Evolutionary conservation across 345 rosid species (phyloP).

Genomic region (Heritiera littoralis): DNA sequence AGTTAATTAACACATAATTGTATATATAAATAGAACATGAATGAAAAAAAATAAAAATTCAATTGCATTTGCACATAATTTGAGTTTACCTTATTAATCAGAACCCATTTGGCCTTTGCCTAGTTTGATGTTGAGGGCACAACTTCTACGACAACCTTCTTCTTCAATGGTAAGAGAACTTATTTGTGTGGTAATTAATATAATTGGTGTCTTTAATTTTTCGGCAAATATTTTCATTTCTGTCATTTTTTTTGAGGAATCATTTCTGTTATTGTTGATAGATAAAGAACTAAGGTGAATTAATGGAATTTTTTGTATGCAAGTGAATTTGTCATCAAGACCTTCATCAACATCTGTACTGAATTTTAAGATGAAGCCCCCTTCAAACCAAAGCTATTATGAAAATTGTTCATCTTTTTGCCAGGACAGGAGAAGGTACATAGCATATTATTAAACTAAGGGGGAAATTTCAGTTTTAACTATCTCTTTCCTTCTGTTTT

Average conservation of each 20-base stretch:
- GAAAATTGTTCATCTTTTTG: conserved; percentile 34
- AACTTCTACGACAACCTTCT: conserved; percentile 28
- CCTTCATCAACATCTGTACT: conserved; percentile 39
- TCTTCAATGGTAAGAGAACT: conserved; percentile 36
- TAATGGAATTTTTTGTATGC: conserved; percentile 14
- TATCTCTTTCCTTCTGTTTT: too few relatives aligned
- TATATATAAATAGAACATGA: too few relatives aligned
- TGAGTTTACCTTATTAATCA: conserved; percentile 10
- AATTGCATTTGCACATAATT: too few relatives aligned
- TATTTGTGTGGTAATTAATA: not conserved
- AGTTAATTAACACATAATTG: too few relatives aligned
- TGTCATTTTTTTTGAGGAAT: not conserved
- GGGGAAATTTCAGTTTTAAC: not conserved
- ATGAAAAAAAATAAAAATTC: too few relatives aligned
- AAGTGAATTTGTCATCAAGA: conserved; percentile 49
- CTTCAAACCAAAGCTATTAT: conserved; percentile 68
- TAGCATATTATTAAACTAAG: not conserved
- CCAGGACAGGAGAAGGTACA: conserved; percentile 53
- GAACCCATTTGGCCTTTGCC: conserved; percentile 39
- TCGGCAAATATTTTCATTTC: too few relatives aligned
- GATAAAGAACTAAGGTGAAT: not conserved
- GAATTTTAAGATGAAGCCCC: conserved; percentile 60
- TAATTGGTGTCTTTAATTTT: too few relatives aligned
- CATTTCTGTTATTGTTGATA: too few relatives aligned
- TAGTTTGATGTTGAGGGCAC: conserved; percentile 37